Conservation (phyloP, 345 rosid species). For the Erodium maritimum region DNA sequence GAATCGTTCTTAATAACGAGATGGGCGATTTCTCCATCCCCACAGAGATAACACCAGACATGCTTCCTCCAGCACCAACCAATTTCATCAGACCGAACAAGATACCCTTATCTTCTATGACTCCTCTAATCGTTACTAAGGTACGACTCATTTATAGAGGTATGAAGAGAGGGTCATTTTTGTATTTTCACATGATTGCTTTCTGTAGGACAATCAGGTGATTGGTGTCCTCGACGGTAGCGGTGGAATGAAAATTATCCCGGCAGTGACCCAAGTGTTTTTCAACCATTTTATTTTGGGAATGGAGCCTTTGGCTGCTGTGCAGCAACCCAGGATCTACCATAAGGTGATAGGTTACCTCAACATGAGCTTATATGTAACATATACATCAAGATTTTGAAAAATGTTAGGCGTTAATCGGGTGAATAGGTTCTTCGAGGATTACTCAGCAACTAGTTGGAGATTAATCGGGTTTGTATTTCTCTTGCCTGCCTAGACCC, state of each 20-base stretch:
- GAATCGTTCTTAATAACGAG: slow-evolving; percentile 73
- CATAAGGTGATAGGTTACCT: no score
- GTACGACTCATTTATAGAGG: no score
- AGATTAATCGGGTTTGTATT: no score
- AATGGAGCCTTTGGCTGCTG: slow-evolving; percentile 68
- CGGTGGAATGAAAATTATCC: slow-evolving; percentile 75
- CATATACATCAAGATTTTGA: no score
- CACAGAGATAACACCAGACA: slow-evolving; percentile 43
- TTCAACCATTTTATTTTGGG: slow-evolving; percentile 59
- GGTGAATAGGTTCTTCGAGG: no score
- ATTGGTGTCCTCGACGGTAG: slow-evolving; percentile 74
- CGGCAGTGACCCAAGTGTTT: slow-evolving; percentile 79
- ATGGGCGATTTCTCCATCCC: slow-evolving; percentile 95
- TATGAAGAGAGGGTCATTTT: neutral
- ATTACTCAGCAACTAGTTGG: no score
- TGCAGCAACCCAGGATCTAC: slow-evolving; percentile 70
- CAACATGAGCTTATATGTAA: no score
- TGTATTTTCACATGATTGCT: no score
- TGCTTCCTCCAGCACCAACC: slow-evolving; percentile 78
- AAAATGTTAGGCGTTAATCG: no score
- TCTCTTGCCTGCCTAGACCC: no score
- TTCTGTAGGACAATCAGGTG: slow-evolving; percentile 50
- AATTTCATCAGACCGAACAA: slow-evolving; percentile 72
- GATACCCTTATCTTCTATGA: slow-evolving; percentile 91
- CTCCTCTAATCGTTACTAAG: slow-evolving; percentile 79